Base-by-base conservation (phyloP, 2,329 filamentous ascomycete species). In the Colletotrichum eleusines region DNA sequence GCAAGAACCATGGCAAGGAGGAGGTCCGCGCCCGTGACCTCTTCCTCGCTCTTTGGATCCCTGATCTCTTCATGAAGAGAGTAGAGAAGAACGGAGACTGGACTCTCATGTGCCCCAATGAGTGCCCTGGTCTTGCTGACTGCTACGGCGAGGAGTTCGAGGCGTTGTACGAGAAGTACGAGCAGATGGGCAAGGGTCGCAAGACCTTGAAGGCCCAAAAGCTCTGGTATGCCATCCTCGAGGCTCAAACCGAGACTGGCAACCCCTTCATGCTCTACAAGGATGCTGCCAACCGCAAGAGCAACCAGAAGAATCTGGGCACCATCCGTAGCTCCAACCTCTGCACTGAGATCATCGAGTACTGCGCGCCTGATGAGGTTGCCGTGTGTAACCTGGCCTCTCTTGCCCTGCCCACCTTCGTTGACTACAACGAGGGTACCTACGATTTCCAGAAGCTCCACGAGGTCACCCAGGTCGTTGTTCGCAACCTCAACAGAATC, bases 201-300 rank as follows among this genome's bases (percentile, higher is more conserved):
- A 92, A 92, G 85, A 98, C 93, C 26, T 86, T 99, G 79, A 96
- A 97, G 84, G 96, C 96, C 31, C 96, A 99, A 88, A 99, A 99
- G 89, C 91, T 99, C 69, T 99, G 96, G 96, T 98, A 98, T 81
- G 94, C 95, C 75, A 97, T 99, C 75, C 89, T 99, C 58, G 96
- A 99, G 85, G 94, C 96, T 60, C 96, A 99, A 86, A 98, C 95
- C 42, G 96, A 99, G 90, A 99, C 96, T 55, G 96, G 96, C 76
- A 98, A 97, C 84, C 96, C 96, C 59, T 99, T 97, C 85, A 99
- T 99, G 94, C 91, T 98, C 72, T 99, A 99, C 91, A 99, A 99
- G 88, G 96, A 99, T 84, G 89, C 91, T 78, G 95, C 93, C 90
- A 99, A 99, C 90, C 91, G 91, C 82, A 99, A 99, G 92, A 98